phyloP scores from a whole-genome alignment of 768 basidiomycete species.

The Tylopilus felleus region DNA sequence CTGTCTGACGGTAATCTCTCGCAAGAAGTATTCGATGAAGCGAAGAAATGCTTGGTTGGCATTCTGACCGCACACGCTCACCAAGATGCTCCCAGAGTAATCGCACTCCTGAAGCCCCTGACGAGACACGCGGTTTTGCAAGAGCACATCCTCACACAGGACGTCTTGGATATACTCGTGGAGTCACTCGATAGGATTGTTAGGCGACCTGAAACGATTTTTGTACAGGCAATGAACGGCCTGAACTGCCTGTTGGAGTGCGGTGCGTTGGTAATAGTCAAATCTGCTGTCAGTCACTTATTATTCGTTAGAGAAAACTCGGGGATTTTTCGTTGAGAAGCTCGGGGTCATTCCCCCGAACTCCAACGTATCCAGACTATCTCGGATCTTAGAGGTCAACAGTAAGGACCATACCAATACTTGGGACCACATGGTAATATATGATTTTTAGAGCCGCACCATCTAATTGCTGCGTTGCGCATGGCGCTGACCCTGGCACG shows the following conservation, averaged over 20 bases:
- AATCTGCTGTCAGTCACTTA: background rate
- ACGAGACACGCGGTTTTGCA: constrained; percentile 15
- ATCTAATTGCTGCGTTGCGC: constrained; percentile 16
- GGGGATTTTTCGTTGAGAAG: constrained; percentile 2
- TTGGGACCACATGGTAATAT: background rate
- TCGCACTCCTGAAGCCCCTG: constrained; percentile 22
- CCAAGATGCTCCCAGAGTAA: constrained; percentile 17
- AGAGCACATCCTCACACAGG: constrained; percentile 11
- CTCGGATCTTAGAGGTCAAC: constrained; percentile 12
- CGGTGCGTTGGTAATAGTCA: constrained; percentile 4
- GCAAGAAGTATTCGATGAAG: constrained; percentile 7
- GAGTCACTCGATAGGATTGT: constrained; percentile 14
- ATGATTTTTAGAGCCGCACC: constrained; percentile 5
- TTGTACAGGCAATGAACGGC: constrained; percentile 24
- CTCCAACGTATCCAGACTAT: constrained; percentile 8
- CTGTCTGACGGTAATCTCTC: background rate
- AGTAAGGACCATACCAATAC: background rate
- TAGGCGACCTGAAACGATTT: background rate
- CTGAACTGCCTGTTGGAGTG: constrained; percentile 17
- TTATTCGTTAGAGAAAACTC: constrained; percentile 9
- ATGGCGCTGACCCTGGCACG: constrained; percentile 17
- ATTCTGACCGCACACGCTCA: constrained; percentile 16
- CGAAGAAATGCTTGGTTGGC: constrained; percentile 6
- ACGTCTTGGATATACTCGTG: constrained; percentile 14
- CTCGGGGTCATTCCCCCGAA: background rate